Conservation (phyloP, 345 rosid species). For the Gossypium arboreum region DNA sequence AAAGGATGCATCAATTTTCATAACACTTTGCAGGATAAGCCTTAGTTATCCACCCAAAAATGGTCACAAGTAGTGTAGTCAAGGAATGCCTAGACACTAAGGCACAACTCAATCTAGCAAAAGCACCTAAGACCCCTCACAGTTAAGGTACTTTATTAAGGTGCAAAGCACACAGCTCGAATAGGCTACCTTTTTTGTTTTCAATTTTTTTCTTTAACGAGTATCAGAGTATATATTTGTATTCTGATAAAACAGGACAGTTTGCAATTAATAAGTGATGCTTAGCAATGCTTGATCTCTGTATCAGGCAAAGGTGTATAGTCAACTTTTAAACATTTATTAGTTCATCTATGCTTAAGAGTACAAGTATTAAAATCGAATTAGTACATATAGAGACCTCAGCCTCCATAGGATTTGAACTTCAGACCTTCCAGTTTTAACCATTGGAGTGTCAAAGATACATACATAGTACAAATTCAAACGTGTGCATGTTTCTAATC, state of each 20-base stretch:
- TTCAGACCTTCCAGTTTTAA: not conserved
- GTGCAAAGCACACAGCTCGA: not conserved
- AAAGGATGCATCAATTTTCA: conserved; percentile 20
- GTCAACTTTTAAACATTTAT: not conserved
- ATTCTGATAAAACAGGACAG: not conserved
- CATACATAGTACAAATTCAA: not conserved
- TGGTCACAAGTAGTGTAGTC: not conserved
- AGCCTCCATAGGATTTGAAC: not conserved
- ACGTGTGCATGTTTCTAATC: not conserved
- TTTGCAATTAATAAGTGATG: not conserved
- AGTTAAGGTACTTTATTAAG: not conserved
- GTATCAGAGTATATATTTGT: not conserved
- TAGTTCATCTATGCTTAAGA: not conserved
- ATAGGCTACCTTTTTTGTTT: not conserved
- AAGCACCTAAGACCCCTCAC: not conserved
- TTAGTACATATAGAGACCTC: not conserved
- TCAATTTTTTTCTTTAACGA: not conserved
- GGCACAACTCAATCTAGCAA: not conserved
- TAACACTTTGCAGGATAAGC: not conserved
- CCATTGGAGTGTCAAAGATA: not conserved
- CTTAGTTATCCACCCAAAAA: not conserved
- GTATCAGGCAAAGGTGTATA: not conserved
- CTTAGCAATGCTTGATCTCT: not conserved
- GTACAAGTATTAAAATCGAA: not conserved
- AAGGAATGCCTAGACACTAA: not conserved